A percentile compares a stretch with the other conserved stretches of the same genome.
Conservation (phyloP, 2,329 filamentous ascomycete species). For the Cladosporium sp. region DNA sequence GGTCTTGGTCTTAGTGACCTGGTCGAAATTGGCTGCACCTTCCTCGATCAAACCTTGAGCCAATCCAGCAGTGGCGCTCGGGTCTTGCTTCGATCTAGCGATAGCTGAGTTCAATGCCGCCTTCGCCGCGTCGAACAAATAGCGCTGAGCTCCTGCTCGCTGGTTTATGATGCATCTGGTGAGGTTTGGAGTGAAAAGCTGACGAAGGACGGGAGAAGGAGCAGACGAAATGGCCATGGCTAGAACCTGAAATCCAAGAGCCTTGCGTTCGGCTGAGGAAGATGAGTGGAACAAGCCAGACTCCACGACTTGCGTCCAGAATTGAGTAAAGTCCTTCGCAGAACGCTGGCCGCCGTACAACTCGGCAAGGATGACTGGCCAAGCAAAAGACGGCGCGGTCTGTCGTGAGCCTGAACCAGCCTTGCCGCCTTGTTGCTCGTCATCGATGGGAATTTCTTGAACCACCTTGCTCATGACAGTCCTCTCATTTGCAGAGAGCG, state of each 20-base stretch:
- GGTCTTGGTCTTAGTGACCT: slow-evolving; percentile 79
- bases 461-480: slow-evolving; percentile 69
- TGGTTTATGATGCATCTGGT: slow-evolving; percentile 81
- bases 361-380: slow-evolving; percentile 68
- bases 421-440: slow-evolving; percentile 31
- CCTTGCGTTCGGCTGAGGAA: slow-evolving; percentile 84
- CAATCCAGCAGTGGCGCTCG: slow-evolving; percentile 56
- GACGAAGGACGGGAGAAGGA: slow-evolving; percentile 47
- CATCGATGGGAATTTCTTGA: slow-evolving; percentile 64
- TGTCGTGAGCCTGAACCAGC: slow-evolving; percentile 61
- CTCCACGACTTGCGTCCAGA: slow-evolving; percentile 85
- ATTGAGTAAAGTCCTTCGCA: slow-evolving; percentile 58
- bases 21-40: slow-evolving; percentile 77
- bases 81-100: slow-evolving; percentile 57
- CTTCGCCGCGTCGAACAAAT: slow-evolving; percentile 72
- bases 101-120: slow-evolving; percentile 72
- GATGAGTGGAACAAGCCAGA: slow-evolving; percentile 78
- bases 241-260: slow-evolving; percentile 86
- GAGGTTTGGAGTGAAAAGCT: slow-evolving; percentile 78
- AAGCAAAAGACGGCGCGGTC: slow-evolving; percentile 79
- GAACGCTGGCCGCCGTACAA: slow-evolving; percentile 22
- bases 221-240: slow-evolving; percentile 63
- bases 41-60: slow-evolving; percentile 66
- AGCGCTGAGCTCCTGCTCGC: slow-evolving; percentile 70
- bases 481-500: slow-evolving; percentile 65